These are phyloP conservation scores for Hysterium pulicare DNA, from an alignment of 2,329 filamentous ascomycete species.

Conservation along the genomic window DNA sequence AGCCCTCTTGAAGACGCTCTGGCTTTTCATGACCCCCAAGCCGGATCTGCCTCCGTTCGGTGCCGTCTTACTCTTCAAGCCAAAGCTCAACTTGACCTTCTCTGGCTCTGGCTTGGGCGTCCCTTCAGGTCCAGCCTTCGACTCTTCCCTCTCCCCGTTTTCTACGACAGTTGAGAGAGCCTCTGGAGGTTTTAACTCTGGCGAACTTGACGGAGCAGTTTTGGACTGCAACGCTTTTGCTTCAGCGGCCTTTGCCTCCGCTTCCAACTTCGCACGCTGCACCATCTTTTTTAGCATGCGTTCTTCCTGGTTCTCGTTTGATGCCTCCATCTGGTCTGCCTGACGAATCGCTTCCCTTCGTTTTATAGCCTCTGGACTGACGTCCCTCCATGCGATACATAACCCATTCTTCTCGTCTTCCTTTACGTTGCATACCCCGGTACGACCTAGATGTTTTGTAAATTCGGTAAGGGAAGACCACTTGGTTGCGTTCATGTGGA, in stretches of 20 bases:
- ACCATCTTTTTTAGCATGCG: conserved; percentile 81
- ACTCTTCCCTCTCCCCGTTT: conserved; percentile 81
- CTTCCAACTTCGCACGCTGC: conserved; percentile 64
- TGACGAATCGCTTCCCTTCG: conserved; percentile 76
- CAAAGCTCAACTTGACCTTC: conserved; percentile 32
- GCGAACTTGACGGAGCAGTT: conserved; percentile 45
- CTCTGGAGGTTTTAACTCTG: conserved; percentile 56
- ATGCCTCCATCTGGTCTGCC: conserved; percentile 83
- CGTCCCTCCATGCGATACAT: conserved; percentile 87
- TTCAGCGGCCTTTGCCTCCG: conserved; percentile 29
- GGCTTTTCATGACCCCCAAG: conserved; percentile 32
- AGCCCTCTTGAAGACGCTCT: conserved; percentile 36
- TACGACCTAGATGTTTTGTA: conserved; percentile 77
- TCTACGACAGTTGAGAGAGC: conserved; percentile 62
- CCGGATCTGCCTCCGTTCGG: conserved; percentile 24
- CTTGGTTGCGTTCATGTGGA: conserved; percentile 91
- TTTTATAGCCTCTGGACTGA: conserved; percentile 78
- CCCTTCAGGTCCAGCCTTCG: conserved; percentile 60
- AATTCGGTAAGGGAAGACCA: conserved; percentile 89
- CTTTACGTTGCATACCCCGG: conserved; percentile 77
- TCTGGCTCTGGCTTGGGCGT: conserved; percentile 31
- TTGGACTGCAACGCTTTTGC: conserved; percentile 45
- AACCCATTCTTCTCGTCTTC: conserved; percentile 87
- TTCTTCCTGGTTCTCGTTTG: conserved; percentile 87
- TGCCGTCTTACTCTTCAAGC: conserved; percentile 25